phyloP scores from a whole-genome alignment of 2,329 filamentous ascomycete genomes.

The Xylariaceae sp. region DNA sequence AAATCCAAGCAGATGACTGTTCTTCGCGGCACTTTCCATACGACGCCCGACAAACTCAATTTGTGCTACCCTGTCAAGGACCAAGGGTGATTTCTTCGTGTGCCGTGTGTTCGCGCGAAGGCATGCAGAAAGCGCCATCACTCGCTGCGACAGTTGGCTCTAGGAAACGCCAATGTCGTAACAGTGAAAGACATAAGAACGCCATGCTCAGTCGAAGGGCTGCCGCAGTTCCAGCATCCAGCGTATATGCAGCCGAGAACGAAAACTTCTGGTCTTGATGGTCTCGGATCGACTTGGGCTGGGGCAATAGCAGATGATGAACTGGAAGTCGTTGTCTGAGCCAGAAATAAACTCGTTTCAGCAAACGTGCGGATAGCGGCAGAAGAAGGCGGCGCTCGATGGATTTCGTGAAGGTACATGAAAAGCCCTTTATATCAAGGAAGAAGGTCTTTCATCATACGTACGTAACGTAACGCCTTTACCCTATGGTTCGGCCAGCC shows the following conservation, averaged over 20 bases:
- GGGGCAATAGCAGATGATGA: not conserved
- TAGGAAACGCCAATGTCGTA: not conserved
- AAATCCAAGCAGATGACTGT: not conserved
- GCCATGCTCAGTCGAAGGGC: not conserved
- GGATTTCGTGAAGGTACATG: constrained; percentile 9
- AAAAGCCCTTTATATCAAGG: constrained; percentile 15
- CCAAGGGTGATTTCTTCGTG: not conserved
- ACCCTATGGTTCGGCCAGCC: not conserved
- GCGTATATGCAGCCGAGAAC: not conserved
- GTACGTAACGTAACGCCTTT: not conserved
- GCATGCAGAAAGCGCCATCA: not conserved
- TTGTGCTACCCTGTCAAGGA: not conserved
- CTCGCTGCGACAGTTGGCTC: not conserved
- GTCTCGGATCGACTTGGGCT: constrained; percentile 1
- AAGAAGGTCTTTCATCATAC: constrained; percentile 1
- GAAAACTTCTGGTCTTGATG: not conserved
- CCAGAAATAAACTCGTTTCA: not conserved
- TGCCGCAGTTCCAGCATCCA: not conserved
- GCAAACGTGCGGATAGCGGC: constrained; percentile 9
- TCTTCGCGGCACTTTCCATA: constrained; percentile 1
- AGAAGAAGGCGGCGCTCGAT: constrained; percentile 1
- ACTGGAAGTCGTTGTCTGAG: constrained; percentile 7
- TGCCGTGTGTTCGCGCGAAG: not conserved
- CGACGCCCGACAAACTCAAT: not conserved
- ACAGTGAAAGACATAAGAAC: not conserved